Base-by-base conservation (phyloP, 1,284 basidiomycete genomes). In the Ustilago cynodontis region DNA sequence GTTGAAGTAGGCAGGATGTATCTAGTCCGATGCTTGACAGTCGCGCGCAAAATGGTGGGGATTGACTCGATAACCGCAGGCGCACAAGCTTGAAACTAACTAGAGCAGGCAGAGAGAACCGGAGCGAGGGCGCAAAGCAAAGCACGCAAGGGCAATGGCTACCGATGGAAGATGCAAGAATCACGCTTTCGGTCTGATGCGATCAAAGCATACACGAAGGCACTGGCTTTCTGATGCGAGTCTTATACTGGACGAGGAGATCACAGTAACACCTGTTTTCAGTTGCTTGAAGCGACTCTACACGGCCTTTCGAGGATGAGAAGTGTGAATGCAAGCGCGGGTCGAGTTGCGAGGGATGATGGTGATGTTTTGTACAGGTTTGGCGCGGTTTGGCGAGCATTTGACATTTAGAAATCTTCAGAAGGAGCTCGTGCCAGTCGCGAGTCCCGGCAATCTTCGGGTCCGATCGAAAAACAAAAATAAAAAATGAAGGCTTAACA, bases 91-190 rank as follows among this genome's bases (percentile, higher is more conserved):
- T n/a, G 24, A 59, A n/a, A 45, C 35, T 53, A 49, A 33, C 26
- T 28, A 31, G 26, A 61, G 50, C 50, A 43, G 41, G 50, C 52
- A 59, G 35, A 67, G 35, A 37, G 31, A 53, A 55, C 57, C 61
- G 56, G 29, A 43, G 55, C 61, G 56, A 58, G 57, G 24, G 41
- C 47, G 45, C 47, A 43, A 55, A 24, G 57, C 62, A 71, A 55
- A 57, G 62, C 49, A 65, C 68, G 62, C 54, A 45, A 52, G 31
- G 8, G 28, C 60, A 51, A 59, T 49, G 8, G 31, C 29, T 29
- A 57, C 29, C 35, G 39, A 22, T 39, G 39, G n/a, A 41, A 22
- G 49, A 57, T 60, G 62, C 57, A 52, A 57, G 37, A 52, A 51
- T 56, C 56, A 63, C 43, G 43, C 5, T 29, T n/a, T 56, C n/a